Evolutionary conservation across 129 eudicot genomes (phyloP).

Genomic region (Artemisia argyi): DNA sequence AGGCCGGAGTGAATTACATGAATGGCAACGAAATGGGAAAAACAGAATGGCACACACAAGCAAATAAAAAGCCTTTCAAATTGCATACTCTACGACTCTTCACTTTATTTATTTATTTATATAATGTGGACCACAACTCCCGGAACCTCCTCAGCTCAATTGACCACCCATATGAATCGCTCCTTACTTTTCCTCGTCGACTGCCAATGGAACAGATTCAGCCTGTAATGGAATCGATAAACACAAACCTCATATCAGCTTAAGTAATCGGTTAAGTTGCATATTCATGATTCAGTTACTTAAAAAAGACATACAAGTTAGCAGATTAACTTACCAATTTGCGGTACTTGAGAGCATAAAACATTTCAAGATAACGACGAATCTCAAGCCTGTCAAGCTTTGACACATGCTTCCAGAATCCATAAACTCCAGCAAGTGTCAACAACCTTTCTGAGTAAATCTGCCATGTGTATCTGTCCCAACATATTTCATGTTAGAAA

Average conservation of each 20-base stretch:
- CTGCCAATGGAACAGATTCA: no score
- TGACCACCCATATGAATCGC: no score
- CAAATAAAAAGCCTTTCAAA: conserved; percentile 32
- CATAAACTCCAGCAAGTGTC: conserved; percentile 50
- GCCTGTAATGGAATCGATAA: conserved; percentile 52
- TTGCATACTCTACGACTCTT: conserved; percentile 24
- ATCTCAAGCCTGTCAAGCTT: conserved; percentile 42
- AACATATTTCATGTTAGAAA: neutral
- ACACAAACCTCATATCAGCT: neutral
- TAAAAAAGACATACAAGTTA: neutral
- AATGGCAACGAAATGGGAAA: neutral
- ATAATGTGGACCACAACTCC: neutral
- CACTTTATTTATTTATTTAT: conserved; percentile 18
- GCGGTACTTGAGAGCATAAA: conserved; percentile 40
- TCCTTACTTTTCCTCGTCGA: no score
- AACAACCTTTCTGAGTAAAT: conserved; percentile 43
- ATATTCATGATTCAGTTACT: neutral
- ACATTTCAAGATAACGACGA: conserved; percentile 53
- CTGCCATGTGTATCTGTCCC: conserved; percentile 50
- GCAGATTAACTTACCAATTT: conserved; percentile 25
- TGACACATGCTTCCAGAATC: conserved; percentile 47
- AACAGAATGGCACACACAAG: conserved; percentile 1
- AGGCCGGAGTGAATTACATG: no score
- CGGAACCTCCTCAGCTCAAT: neutral
- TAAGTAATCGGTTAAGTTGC: no score